Evolutionary conservation across 225 moss, liverwort and hornwort genomes (phyloP).

Genomic region (Lunularia cruciata): DNA sequence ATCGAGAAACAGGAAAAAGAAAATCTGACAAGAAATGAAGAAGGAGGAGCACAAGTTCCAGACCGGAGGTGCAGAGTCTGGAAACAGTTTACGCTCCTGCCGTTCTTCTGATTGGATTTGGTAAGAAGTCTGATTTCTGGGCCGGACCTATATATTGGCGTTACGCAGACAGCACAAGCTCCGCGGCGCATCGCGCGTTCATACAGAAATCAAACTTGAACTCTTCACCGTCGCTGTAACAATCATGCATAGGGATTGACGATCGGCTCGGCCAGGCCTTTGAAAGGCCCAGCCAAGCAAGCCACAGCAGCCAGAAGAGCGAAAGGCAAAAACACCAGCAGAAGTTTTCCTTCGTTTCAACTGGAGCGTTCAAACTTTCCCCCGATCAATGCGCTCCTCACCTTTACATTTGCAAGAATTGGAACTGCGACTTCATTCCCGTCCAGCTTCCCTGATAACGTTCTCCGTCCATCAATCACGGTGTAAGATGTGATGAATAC

Average conservation of each 20-base stretch:
- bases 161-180: background rate
- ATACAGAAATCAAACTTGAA: background rate
- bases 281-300: constrained; percentile 15
- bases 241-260: no score
- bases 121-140: no score
- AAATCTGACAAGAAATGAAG: no score
- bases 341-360: background rate
- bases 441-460: no score
- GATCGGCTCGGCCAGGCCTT: constrained; percentile 6
- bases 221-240: background rate
- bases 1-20: no score
- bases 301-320: background rate
- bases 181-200: background rate
- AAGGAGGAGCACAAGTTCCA: background rate
- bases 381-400: background rate
- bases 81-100: no score
- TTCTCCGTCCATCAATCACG: no score
- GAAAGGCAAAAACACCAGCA: background rate
- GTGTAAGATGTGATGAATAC: no score
- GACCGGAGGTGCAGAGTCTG: no score
- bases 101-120: no score
- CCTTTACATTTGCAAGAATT: background rate
- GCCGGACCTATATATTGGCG: background rate
- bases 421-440: no score
- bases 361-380: constrained; percentile 3